These are phyloP conservation scores for Euphrasia arctica DNA, from an alignment of 305 asterid species.

Conservation along the genomic window DNA sequence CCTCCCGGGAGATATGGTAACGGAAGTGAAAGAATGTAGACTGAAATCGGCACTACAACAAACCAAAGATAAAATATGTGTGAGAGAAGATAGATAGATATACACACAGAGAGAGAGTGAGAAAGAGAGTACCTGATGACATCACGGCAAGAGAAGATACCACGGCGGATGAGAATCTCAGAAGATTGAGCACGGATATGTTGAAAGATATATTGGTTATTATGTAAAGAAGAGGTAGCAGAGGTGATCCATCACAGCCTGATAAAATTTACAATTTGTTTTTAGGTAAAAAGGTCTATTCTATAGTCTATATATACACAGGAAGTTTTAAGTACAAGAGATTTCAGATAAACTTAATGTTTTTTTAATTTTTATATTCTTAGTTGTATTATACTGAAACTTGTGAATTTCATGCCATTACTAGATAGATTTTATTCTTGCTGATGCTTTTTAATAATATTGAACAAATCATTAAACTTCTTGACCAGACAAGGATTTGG, in stretches of 20 bases:
- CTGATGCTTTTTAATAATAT: too few relatives aligned
- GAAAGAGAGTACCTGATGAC: constrained; percentile 60
- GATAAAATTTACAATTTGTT: constrained; percentile 19
- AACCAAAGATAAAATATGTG: constrained; percentile 1
- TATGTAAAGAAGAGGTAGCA: constrained; percentile 71
- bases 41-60: constrained; percentile 69
- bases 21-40: constrained; percentile 72
- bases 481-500: too few relatives aligned
- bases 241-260: constrained; percentile 90
- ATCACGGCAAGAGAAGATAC: constrained; percentile 72
- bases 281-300: background rate
- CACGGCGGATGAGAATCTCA: constrained; percentile 66
- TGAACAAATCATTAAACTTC: background rate
- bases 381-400: background rate
- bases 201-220: constrained; percentile 70
- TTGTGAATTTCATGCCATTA: background rate
- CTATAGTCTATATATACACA: background rate
- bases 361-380: background rate
- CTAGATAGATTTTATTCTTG: background rate
- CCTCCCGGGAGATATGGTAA: constrained; percentile 77
- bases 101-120: background rate
- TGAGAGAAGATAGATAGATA: background rate
- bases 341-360: background rate
- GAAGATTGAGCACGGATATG: constrained; percentile 67
- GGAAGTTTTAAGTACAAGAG: background rate